Evolutionary conservation across 441 rosid species (phyloP).

Genomic region (Melastoma candidum): DNA sequence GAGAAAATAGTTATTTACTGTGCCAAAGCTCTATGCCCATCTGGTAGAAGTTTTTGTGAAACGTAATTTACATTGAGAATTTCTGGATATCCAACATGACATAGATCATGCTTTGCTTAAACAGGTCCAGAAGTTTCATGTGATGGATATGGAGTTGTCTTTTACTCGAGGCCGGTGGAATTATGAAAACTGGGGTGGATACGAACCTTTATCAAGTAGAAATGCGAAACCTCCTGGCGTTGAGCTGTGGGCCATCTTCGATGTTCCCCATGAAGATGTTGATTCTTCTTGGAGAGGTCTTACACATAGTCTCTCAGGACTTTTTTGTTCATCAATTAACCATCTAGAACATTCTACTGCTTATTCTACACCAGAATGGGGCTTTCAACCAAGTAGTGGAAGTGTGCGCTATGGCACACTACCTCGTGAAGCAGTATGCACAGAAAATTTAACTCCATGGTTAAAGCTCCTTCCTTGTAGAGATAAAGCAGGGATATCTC

Average conservation of each 20-base stretch:
- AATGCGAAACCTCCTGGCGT: constrained; percentile 97
- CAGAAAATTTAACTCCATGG: constrained; percentile 98
- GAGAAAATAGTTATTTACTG: too few species aligned
- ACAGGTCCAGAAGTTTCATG: constrained; percentile 66
- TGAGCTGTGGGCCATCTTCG: constrained; percentile 94
- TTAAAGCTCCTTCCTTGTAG: constrained; percentile 94
- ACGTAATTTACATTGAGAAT: neutral
- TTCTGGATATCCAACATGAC: constrained; percentile 6
- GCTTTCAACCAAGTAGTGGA: constrained; percentile 50
- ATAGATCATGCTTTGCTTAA: constrained; percentile 11
- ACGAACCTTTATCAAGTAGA: constrained; percentile 69
- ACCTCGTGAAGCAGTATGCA: constrained; percentile 98
- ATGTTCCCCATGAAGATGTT: constrained; percentile 60
- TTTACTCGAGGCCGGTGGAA: constrained; percentile 99
- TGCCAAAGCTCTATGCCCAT: too few species aligned
- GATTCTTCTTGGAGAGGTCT: constrained; percentile 88
- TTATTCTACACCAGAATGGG: constrained; percentile 77
- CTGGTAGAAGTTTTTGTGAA: too few species aligned
- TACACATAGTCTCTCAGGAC: constrained; percentile 82
- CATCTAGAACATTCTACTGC: constrained; percentile 78
- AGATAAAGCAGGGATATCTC: constrained; percentile 81
- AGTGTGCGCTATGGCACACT: constrained; percentile 71
- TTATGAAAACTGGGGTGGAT: constrained; percentile 94
- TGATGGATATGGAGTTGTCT: constrained; percentile 91
- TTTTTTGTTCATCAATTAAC: constrained; percentile 93